phyloP scores from a whole-genome alignment of 169 alveolate species.

The Eimeria zaria region DNA sequence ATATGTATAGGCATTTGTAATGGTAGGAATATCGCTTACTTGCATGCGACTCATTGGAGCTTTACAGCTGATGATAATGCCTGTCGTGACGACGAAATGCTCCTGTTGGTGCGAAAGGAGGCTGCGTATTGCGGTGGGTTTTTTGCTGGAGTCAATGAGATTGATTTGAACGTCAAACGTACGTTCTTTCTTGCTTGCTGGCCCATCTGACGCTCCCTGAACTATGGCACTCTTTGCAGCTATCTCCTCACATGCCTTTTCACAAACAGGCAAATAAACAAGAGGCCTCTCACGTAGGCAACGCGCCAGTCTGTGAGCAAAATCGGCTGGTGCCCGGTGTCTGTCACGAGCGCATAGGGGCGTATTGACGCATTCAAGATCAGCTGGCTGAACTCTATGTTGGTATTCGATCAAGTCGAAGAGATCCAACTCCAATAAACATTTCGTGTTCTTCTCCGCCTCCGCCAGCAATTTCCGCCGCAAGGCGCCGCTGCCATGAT shows the following conservation, averaged over 20 bases:
- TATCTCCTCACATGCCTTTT: slow-evolving; percentile 80
- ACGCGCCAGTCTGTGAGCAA: slow-evolving; percentile 80
- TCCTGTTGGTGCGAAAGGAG: slow-evolving; percentile 81
- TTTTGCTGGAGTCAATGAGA: slow-evolving; percentile 71
- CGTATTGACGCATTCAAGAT: slow-evolving; percentile 80
- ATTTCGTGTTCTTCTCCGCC: slow-evolving; percentile 61
- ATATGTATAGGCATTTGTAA: too few species aligned
- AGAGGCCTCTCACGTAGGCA: slow-evolving; percentile 81
- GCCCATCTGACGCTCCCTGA: slow-evolving; percentile 61
- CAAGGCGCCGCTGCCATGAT: slow-evolving; percentile 80
- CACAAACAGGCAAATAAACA: slow-evolving; percentile 84
- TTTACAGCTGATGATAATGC: slow-evolving; percentile 74
- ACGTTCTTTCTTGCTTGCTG: slow-evolving; percentile 34
- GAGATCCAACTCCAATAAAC: slow-evolving; percentile 73
- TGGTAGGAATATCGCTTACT: neutral
- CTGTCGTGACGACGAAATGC: slow-evolving; percentile 83
- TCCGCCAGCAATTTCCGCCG: slow-evolving; percentile 75
- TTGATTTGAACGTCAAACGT: slow-evolving; percentile 77
- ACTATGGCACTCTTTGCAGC: slow-evolving; percentile 77
- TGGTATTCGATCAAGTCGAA: slow-evolving; percentile 72
- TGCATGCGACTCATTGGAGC: slow-evolving; percentile 81
- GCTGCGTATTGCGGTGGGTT: slow-evolving; percentile 78
- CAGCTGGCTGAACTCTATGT: slow-evolving; percentile 78
- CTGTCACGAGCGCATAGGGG: slow-evolving; percentile 80
- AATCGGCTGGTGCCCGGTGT: slow-evolving; percentile 84